phyloP scores from a whole-genome alignment of 140 eudicot genomes.

The Cichorium intybus region DNA sequence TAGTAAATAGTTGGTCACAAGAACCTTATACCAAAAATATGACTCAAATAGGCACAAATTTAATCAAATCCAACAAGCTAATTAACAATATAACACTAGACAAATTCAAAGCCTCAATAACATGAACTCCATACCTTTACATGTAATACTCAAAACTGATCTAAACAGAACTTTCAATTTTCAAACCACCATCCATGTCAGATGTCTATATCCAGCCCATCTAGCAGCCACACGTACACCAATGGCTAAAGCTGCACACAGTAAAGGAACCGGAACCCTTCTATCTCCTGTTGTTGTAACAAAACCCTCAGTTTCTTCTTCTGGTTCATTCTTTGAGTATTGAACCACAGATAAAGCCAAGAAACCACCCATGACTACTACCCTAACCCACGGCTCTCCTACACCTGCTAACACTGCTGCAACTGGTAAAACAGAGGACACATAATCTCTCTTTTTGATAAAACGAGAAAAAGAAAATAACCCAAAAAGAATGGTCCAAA shows the following conservation, averaged over 20 bases:
- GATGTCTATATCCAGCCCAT: constrained; percentile 78
- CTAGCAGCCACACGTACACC: constrained; percentile 80
- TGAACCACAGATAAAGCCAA: constrained; percentile 53
- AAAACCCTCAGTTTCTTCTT: constrained; percentile 17
- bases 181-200: constrained; percentile 83
- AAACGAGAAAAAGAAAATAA: constrained; percentile 58
- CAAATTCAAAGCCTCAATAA: neutral
- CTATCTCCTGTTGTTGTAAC: constrained; percentile 20
- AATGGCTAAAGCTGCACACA: constrained; percentile 75
- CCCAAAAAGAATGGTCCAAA: constrained; percentile 60
- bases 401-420: constrained; percentile 79
- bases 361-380: constrained; percentile 40
- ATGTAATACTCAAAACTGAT: constrained; percentile 15
- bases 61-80: neutral
- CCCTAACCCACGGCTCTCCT: constrained; percentile 89
- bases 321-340: constrained; percentile 38
- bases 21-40: neutral
- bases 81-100: neutral
- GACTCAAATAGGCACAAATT: neutral
- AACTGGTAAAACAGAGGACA: constrained; percentile 74
- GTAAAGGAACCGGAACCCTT: constrained; percentile 68
- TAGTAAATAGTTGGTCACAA: no score
- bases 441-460: constrained; percentile 66
- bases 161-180: constrained; percentile 25
- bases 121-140: constrained; percentile 21